These are phyloP conservation scores for Fragilariopsis cylindrus DNA, from an alignment of 108 stramenopile species.

Conservation along the genomic window DNA sequence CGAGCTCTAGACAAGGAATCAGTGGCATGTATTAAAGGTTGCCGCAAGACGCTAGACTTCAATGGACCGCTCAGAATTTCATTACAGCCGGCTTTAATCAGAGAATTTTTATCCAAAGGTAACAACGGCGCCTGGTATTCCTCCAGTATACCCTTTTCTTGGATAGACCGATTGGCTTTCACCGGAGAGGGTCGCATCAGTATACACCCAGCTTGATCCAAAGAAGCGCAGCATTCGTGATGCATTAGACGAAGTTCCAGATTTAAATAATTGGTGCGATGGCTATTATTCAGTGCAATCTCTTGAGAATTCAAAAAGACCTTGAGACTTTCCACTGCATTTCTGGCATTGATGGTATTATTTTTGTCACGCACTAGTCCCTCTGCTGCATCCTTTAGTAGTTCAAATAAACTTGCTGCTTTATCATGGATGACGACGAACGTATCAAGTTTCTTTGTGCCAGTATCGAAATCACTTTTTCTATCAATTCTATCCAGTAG, in stretches of 20 bases:
- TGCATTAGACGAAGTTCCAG: conserved; percentile 80
- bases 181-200: conserved; percentile 34
- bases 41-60: conserved; percentile 78
- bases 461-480: conserved; percentile 76
- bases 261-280: conserved; percentile 81
- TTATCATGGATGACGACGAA: conserved; percentile 90
- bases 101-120: conserved; percentile 62
- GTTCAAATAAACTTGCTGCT: conserved; percentile 73
- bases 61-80: conserved; percentile 71
- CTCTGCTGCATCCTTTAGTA: conserved; percentile 75
- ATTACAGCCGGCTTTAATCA: conserved; percentile 60
- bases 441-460: conserved; percentile 84
- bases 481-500: conserved; percentile 80
- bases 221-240: conserved; percentile 71
- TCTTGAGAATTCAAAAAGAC: conserved; percentile 84
- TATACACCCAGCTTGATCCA: conserved; percentile 57
- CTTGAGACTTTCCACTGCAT: conserved; percentile 68
- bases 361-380: conserved; percentile 48
- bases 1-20: conserved; percentile 85
- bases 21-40: conserved; percentile 81
- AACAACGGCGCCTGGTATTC: conserved; percentile 74
- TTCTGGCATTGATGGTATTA: conserved; percentile 25
- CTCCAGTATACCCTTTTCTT: conserved; percentile 59
- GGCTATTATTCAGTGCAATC: conserved; percentile 66
- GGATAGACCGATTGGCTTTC: conserved; percentile 27